Evolutionary conservation across 2,329 filamentous ascomycete genomes (phyloP).

Genomic region (Parasarocladium wereldwijsianum): DNA sequence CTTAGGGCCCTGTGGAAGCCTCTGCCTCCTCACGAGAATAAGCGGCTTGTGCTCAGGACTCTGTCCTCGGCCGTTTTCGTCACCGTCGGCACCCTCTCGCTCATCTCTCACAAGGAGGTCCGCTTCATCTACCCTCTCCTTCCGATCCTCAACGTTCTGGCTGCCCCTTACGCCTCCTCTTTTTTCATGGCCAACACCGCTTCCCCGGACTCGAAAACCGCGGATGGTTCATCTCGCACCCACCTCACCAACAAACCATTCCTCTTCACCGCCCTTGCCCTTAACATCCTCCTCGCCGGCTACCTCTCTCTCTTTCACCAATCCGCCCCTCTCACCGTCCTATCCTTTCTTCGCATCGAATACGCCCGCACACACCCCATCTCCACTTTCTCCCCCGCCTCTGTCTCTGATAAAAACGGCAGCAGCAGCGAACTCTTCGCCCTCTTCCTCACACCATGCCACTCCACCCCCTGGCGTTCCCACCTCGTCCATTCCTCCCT

Average conservation of each 20-base stretch:
- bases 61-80: conserved; percentile 44
- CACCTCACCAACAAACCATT: conserved; percentile 36
- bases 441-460: conserved; percentile 87
- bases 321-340: conserved; percentile 60
- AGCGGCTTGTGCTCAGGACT: conserved; percentile 14
- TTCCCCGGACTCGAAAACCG: conserved; percentile 11
- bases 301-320: conserved; percentile 72
- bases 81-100: conserved; percentile 50
- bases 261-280: conserved; percentile 40
- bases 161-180: conserved; percentile 48
- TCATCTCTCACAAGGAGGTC: conserved; percentile 90
- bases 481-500: conserved; percentile 66
- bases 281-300: conserved; percentile 56
- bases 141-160: conserved; percentile 69
- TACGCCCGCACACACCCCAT: conserved; percentile 44
- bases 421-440: conserved; percentile 39
- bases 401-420: not conserved
- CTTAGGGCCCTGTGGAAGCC: conserved; percentile 46
- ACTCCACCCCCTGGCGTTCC: conserved; percentile 89
- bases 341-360: conserved; percentile 59
- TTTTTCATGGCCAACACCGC: conserved; percentile 41
- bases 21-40: conserved; percentile 8
- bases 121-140: conserved; percentile 92
- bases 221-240: too few species aligned
- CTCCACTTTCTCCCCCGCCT: conserved; percentile 9